Evolutionary conservation across 208 protist species (phyloP).

Genomic region (Endotrypanum monterogeii): DNA sequence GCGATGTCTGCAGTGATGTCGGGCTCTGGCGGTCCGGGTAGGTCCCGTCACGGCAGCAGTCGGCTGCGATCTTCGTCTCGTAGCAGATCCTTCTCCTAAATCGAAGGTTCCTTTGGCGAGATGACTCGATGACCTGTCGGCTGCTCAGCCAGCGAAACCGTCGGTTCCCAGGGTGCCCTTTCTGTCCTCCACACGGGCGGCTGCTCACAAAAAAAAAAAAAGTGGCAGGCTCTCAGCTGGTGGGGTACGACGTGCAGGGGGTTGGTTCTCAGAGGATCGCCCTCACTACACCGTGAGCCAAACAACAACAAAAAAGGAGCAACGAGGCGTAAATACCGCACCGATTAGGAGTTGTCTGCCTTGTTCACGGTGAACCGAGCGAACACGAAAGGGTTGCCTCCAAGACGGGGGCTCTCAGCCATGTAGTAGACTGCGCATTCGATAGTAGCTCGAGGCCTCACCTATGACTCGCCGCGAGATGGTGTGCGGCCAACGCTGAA

Average conservation of each 20-base stretch:
- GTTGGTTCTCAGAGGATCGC: too few species aligned
- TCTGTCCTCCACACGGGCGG: not conserved
- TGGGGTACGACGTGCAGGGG: too few species aligned
- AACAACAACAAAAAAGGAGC: conserved; percentile 27
- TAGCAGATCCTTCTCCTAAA: conserved; percentile 9
- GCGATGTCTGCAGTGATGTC: not conserved
- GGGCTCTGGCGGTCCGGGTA: not conserved
- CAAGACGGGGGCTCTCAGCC: not conserved
- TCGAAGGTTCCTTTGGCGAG: not conserved
- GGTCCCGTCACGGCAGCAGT: not conserved
- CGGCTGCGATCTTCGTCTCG: conserved; percentile 11
- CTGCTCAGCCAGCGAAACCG: not conserved
- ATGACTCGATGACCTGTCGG: not conserved
- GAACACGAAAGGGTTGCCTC: not conserved
- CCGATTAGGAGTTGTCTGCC: not conserved
- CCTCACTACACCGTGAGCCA: too few species aligned
- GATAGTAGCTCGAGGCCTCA: not conserved
- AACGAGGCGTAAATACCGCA: not conserved
- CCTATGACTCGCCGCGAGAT: not conserved
- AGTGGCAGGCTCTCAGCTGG: too few species aligned
- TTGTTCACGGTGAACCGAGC: not conserved
- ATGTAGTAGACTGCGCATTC: not conserved
- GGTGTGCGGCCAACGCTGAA: not conserved
- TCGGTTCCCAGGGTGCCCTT: not conserved
- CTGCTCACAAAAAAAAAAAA: too few species aligned